Percentiles rank a stretch among this genome's conserved stretches.
Conservation (phyloP, 257 asterid species). For the Capsicum rhomboideum region DNA sequence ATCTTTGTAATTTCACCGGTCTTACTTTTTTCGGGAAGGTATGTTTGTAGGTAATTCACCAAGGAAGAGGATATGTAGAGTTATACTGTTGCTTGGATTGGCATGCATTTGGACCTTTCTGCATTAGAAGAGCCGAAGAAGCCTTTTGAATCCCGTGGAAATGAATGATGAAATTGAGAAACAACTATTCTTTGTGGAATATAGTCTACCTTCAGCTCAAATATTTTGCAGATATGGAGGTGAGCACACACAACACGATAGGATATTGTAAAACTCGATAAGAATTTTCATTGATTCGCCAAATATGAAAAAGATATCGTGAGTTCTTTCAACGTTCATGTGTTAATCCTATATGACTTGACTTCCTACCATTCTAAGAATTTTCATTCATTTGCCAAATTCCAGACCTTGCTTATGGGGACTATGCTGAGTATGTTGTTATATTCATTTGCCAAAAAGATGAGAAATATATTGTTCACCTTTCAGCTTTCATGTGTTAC, state of each 20-base stretch:
- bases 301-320: neutral
- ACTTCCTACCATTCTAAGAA: neutral
- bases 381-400: neutral
- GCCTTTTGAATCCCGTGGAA: neutral
- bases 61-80: conserved; percentile 3
- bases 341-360: neutral
- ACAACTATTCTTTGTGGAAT: neutral
- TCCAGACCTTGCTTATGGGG: too few relatives aligned
- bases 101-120: conserved; percentile 10
- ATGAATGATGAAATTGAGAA: neutral
- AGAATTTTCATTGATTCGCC: neutral
- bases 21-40: neutral
- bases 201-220: neutral
- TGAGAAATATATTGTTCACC: neutral
- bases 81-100: conserved; percentile 16
- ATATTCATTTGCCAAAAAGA: too few relatives aligned
- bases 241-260: neutral
- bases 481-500: too few relatives aligned
- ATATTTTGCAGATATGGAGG: neutral
- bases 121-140: neutral
- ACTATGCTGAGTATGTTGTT: too few relatives aligned
- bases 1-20: neutral
- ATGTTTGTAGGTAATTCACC: conserved; percentile 25
- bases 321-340: neutral
- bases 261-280: neutral